Percentiles rank a stretch among this genome's conserved stretches.
Evolutionary conservation across 2,329 filamentous ascomycete genomes (phyloP).

Genomic region (Fusarium dlaminii): DNA sequence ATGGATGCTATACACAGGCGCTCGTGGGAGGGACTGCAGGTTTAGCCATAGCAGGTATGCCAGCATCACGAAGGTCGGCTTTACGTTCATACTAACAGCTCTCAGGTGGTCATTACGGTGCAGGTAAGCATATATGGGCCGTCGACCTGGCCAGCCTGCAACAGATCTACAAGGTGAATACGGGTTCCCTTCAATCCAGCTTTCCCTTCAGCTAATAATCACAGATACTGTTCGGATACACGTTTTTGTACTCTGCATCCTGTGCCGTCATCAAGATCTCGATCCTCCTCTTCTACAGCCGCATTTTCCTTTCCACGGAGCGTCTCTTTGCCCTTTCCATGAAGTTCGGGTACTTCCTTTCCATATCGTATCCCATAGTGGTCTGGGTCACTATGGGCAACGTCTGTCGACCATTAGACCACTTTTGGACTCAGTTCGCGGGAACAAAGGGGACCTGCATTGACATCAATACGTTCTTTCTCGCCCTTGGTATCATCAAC

Average conservation of each 20-base stretch:
- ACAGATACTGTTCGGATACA: neutral
- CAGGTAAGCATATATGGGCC: neutral
- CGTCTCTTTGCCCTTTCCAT: neutral
- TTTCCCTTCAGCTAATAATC: neutral
- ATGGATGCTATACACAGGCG: too few species aligned
- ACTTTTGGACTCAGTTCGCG: neutral
- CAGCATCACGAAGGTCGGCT: neutral
- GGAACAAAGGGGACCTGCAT: neutral
- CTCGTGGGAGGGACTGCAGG: neutral
- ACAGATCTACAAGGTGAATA: neutral
- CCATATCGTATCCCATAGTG: neutral
- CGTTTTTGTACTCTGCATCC: neutral
- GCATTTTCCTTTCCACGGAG: neutral
- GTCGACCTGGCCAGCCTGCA: neutral
- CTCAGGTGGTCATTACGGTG: neutral
- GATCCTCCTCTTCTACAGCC: neutral
- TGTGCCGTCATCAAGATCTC: neutral
- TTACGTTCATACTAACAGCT: neutral
- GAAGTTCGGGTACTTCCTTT: neutral
- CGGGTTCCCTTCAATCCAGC: fast-evolving
- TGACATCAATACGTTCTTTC: neutral
- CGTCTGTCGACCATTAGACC: neutral
- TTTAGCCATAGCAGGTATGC: neutral
- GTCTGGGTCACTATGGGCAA: neutral
- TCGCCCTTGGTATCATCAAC: neutral